Evolutionary conservation across 1,139 yeast species (phyloP).

Genomic region (Eremothecium cymbalariae): DNA sequence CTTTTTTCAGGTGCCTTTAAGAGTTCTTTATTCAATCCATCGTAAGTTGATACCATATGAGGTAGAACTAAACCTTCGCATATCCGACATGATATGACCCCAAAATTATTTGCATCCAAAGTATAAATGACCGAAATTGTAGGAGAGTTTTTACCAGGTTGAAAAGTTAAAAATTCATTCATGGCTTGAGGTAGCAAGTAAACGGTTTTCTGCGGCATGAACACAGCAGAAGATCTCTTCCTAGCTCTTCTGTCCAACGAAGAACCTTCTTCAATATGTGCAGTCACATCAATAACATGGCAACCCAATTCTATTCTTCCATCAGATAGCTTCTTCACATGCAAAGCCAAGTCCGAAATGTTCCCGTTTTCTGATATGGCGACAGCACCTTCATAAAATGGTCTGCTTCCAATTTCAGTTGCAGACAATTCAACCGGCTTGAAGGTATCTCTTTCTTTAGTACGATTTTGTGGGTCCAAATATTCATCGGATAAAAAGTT

Average conservation of each 20-base stretch:
- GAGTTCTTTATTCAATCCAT: constrained; percentile 29
- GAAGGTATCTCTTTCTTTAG: constrained; percentile 28
- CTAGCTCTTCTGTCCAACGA: constrained; percentile 81
- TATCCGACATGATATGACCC: constrained; percentile 68
- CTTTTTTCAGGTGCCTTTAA: constrained; percentile 24
- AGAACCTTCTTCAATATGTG: constrained; percentile 63
- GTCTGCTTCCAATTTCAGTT: constrained; percentile 40
- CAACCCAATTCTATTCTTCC: constrained; percentile 54
- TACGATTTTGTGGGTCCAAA: constrained; percentile 40
- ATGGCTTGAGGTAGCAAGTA: constrained; percentile 64
- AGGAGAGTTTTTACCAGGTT: constrained; percentile 51
- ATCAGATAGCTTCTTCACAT: constrained; percentile 50
- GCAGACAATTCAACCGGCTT: constrained; percentile 24
- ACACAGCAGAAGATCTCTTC: constrained; percentile 84
- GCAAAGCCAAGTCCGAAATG: constrained; percentile 67
- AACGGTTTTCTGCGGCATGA: constrained; percentile 69
- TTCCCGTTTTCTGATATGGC: constrained; percentile 57
- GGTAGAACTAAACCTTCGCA: constrained; percentile 69
- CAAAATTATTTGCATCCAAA: constrained; percentile 64
- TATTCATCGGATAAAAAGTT: constrained; percentile 87
- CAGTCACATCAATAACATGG: constrained; percentile 75
- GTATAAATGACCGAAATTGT: constrained; percentile 78
- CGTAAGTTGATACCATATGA: constrained; percentile 33
- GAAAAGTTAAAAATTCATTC: constrained; percentile 53
- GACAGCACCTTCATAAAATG: constrained; percentile 53